These are phyloP conservation scores for Pseudohalonectria lignicola DNA, from an alignment of 2,329 filamentous ascomycete genomes.

Conservation along the genomic window DNA sequence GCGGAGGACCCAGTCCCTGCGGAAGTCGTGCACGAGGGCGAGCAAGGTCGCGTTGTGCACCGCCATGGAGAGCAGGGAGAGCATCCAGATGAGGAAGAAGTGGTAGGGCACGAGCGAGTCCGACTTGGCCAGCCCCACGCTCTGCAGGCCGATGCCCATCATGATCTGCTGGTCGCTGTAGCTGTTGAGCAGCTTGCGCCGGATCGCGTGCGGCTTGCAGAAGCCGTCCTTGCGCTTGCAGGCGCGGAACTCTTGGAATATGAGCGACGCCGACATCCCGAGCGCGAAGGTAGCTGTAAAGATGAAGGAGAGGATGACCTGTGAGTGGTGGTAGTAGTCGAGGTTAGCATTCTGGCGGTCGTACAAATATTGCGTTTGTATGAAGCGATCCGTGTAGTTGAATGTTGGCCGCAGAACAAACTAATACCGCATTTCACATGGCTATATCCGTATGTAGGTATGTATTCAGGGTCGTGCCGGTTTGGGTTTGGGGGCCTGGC, in stretches of 20 bases:
- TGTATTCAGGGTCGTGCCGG: background rate
- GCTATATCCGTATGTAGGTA: background rate
- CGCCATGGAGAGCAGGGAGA: constrained; percentile 51
- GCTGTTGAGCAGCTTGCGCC: constrained; percentile 52
- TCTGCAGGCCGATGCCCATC: constrained; percentile 58
- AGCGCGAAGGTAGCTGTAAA: constrained; percentile 50
- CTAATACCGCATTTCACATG: too few species aligned
- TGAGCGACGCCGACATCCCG: constrained; percentile 40
- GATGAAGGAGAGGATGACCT: constrained; percentile 56
- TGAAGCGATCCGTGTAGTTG: background rate
- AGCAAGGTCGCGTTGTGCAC: constrained; percentile 55
- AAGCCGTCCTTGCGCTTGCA: constrained; percentile 11
- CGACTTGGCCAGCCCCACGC: constrained; percentile 49
- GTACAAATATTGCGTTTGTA: background rate
- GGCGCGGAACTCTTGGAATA: constrained; percentile 36
- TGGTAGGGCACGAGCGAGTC: constrained; percentile 52
- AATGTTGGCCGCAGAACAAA: too few species aligned
- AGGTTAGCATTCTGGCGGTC: background rate
- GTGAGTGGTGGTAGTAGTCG: too few species aligned
- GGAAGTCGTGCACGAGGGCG: constrained; percentile 55
- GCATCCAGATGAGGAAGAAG: constrained; percentile 62
- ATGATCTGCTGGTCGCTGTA: constrained; percentile 53
- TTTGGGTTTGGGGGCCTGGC: background rate
- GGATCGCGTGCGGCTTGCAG: constrained; percentile 37
- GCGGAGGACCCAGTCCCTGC: constrained; percentile 53